Evolutionary conservation across 345 rosid species (phyloP).

Genomic region (Atalantia buxifolia): DNA sequence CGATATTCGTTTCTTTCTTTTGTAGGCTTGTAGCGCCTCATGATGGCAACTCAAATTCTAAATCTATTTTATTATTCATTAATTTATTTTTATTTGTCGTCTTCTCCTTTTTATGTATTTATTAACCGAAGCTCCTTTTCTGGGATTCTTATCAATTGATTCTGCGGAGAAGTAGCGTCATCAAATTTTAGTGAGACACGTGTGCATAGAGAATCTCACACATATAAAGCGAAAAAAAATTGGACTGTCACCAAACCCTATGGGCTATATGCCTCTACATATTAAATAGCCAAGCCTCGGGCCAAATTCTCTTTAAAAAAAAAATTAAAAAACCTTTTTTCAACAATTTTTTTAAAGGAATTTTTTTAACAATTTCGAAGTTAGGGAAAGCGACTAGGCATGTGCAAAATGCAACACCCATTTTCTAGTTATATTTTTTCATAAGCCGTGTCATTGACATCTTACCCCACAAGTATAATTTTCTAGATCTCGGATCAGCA

Average conservation of each 20-base stretch:
- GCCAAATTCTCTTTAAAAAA: neutral
- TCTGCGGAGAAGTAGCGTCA: neutral
- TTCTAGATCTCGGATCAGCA: neutral
- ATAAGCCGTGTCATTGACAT: too few species aligned
- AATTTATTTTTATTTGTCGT: neutral
- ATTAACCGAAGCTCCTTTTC: too few species aligned
- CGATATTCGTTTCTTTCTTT: neutral
- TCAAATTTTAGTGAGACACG: neutral
- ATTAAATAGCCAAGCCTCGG: too few species aligned
- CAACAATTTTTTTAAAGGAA: too few species aligned
- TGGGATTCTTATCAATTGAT: neutral
- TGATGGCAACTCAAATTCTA: neutral
- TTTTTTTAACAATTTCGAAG: neutral
- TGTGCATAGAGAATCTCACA: neutral
- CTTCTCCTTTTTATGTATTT: neutral
- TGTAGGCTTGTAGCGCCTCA: neutral
- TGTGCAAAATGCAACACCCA: neutral
- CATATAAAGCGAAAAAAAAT: neutral
- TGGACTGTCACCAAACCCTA: neutral
- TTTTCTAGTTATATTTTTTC: too few species aligned
- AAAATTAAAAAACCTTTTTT: too few species aligned
- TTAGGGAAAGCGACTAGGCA: neutral
- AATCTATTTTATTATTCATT: neutral
- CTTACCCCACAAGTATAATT: neutral
- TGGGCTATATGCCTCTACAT: too few species aligned